These are phyloP conservation scores for Canavalia gladiata DNA, from an alignment of 306 rosid species.

Conservation along the genomic window DNA sequence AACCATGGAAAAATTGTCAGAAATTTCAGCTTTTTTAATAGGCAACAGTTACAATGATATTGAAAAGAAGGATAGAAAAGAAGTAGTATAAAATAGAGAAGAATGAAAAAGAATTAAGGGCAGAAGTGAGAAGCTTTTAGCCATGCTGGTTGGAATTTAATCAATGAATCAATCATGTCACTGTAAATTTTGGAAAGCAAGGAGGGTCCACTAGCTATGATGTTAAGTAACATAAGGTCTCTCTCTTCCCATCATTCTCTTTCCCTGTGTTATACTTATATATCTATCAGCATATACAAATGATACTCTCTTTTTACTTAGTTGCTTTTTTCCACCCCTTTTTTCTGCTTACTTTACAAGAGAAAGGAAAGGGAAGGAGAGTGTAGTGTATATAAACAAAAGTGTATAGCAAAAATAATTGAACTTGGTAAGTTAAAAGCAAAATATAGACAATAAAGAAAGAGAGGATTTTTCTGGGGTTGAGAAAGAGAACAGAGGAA, in stretches of 20 bases:
- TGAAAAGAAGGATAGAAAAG: slow-evolving; percentile 39
- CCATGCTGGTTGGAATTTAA: slow-evolving; percentile 62
- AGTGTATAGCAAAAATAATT: slow-evolving; percentile 45
- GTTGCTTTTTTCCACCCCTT: slow-evolving; percentile 51
- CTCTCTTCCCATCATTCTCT: slow-evolving; percentile 34
- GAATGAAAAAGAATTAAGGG: slow-evolving; percentile 31
- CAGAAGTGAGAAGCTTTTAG: slow-evolving; percentile 47
- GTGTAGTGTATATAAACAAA: slow-evolving; percentile 46
- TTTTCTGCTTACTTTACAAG: slow-evolving; percentile 61
- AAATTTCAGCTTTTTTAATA: slow-evolving; percentile 51
- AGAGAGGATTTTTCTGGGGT: slow-evolving; percentile 29
- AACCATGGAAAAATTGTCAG: slow-evolving; percentile 76
- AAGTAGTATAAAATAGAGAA: neutral
- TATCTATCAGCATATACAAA: slow-evolving; percentile 52
- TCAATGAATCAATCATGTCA: slow-evolving; percentile 77
- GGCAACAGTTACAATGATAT: slow-evolving; percentile 49
- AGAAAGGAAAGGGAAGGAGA: slow-evolving; percentile 55
- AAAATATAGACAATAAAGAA: slow-evolving; percentile 2
- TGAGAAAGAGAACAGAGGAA: slow-evolving; percentile 73
- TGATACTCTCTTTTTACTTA: slow-evolving; percentile 64
- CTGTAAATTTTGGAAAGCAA: slow-evolving; percentile 62
- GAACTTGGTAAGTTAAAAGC: slow-evolving; percentile 30
- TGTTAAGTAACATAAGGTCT: slow-evolving; percentile 39
- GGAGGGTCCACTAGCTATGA: slow-evolving; percentile 51
- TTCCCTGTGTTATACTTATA: slow-evolving; percentile 20